Evolutionary conservation across 192 early-diverging fungal genomes (phyloP).

Genomic region (Coemansia sp.): DNA sequence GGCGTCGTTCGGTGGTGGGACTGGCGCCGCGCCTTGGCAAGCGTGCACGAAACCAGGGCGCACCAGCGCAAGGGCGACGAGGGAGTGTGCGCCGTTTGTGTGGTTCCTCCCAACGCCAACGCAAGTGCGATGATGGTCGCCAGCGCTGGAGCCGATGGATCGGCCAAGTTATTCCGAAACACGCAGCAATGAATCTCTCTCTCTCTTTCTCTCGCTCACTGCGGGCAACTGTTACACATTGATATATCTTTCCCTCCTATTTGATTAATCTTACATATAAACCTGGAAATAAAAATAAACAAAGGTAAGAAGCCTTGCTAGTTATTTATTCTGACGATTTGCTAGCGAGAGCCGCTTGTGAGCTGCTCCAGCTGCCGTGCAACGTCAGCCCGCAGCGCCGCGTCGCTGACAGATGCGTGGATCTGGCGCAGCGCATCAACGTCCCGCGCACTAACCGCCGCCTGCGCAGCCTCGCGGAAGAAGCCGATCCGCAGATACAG

Average conservation of each 20-base stretch:
- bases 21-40: constrained; percentile 17
- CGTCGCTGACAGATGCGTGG: constrained; percentile 17
- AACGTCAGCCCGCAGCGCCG: constrained; percentile 36
- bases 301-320: too few relatives aligned
- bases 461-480: constrained; percentile 70
- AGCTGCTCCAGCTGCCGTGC: constrained; percentile 41
- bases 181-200: not conserved
- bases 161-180: constrained; percentile 11
- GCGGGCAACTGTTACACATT: too few relatives aligned
- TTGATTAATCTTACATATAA: too few relatives aligned
- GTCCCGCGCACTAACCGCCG: constrained; percentile 64
- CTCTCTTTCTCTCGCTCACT: too few relatives aligned
- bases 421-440: constrained; percentile 61
- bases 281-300: too few relatives aligned
- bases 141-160: constrained; percentile 38
- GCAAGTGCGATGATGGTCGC: not conserved
- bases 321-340: too few relatives aligned
- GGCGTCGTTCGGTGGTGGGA: constrained; percentile 53
- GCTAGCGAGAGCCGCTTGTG: not conserved
- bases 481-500: constrained; percentile 72
- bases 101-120: not conserved
- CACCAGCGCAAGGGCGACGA: constrained; percentile 45
- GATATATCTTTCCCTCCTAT: too few relatives aligned
- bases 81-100: constrained; percentile 28
- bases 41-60: constrained; percentile 14